A percentile compares a stretch with the other conserved stretches of the same genome.
Evolutionary conservation across 106 monocot species (phyloP).

Genomic region (Allium fistulosum): DNA sequence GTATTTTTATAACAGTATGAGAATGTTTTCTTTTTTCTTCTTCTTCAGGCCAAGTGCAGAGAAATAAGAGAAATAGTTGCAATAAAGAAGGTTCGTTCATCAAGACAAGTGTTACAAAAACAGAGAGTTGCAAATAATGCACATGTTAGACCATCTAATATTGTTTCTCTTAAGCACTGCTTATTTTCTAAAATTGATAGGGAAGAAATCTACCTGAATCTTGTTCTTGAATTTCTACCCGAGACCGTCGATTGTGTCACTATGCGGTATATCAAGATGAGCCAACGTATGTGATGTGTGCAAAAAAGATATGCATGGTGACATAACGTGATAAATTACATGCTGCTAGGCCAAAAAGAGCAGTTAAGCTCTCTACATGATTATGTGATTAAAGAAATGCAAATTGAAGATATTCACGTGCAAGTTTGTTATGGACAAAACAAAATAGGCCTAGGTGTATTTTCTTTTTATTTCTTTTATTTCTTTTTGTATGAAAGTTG

Average conservation of each 20-base stretch:
- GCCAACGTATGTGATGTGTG: constrained; percentile 14
- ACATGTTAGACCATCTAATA: constrained; percentile 46
- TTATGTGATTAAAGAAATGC: no score
- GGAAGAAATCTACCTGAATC: constrained; percentile 41
- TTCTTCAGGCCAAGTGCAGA: constrained; percentile 37
- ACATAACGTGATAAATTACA: no score
- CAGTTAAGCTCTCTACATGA: no score
- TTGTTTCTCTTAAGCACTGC: constrained; percentile 39
- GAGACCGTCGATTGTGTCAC: constrained; percentile 28
- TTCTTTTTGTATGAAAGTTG: no score
- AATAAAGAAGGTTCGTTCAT: constrained; percentile 46
- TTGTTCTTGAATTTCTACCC: constrained; percentile 43
- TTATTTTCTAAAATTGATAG: constrained; percentile 35
- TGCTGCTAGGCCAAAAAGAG: no score
- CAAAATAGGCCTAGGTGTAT: no score
- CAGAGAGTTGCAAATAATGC: constrained; percentile 45
- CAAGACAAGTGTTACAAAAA: constrained; percentile 49
- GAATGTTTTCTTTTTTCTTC: neutral
- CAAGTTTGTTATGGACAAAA: no score
- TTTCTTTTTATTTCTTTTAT: no score
- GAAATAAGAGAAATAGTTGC: constrained; percentile 46
- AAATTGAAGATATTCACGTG: no score
- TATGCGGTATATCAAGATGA: constrained; percentile 21
- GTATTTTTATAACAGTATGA: neutral
- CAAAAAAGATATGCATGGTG: no score